Conservation (phyloP, 371 early-diverging fungal species). For the Actinomortierella wolfii region DNA sequence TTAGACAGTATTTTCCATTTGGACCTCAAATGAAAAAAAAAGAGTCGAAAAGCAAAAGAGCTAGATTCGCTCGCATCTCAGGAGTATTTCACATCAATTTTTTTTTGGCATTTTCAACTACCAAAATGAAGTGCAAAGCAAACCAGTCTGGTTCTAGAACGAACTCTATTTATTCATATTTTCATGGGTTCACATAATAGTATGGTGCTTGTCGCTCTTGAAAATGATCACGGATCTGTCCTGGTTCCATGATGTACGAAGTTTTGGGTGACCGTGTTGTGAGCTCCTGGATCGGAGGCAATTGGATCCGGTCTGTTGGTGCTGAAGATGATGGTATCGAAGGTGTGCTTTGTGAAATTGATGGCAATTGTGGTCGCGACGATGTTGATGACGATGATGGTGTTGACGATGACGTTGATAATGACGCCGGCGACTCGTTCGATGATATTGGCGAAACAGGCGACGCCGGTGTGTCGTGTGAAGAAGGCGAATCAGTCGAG, state of each 20-base stretch:
- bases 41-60: not conserved
- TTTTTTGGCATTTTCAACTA: too few relatives aligned
- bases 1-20: slow-evolving; percentile 24
- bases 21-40: slow-evolving; percentile 12
- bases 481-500: too few relatives aligned
- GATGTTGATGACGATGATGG: not conserved
- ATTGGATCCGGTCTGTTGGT: slow-evolving; percentile 15
- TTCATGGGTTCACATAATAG: not conserved
- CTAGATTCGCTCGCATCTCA: too few relatives aligned
- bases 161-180: not conserved
- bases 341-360: slow-evolving; percentile 13
- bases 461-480: too few relatives aligned
- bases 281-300: slow-evolving; percentile 38
- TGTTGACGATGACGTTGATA: not conserved
- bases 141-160: not conserved
- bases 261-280: slow-evolving; percentile 5
- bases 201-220: slow-evolving; percentile 4
- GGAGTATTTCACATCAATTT: too few relatives aligned
- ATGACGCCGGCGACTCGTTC: not conserved
- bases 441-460: not conserved
- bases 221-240: slow-evolving; percentile 1
- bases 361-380: not conserved
- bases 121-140: not conserved
- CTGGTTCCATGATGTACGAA: not conserved
- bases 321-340: not conserved